Base-by-base conservation (phyloP, 169 alveolate species). In the Eimeria zaria region DNA sequence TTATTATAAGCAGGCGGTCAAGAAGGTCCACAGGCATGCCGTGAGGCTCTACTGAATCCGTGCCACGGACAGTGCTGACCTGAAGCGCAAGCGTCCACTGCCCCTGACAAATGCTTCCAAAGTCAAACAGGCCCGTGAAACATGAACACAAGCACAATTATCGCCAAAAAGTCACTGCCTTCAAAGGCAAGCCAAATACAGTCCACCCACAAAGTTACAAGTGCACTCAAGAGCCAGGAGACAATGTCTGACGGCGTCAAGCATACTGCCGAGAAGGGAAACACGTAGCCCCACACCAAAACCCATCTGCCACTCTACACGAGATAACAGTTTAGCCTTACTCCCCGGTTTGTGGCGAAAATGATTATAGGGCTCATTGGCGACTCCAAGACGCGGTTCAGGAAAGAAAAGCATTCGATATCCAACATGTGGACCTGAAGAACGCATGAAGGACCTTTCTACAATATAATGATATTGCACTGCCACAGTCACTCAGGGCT, bases 1-100 rank as follows among this genome's bases (percentile, higher is more conserved):
- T 99, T 83, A 99, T 99, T 90, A 99, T 99, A 80, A 99, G 98
- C 53, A 99, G 98, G 85, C 99, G 98, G 97, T 99, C 99, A 92
- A 99, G 97, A 53, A 99, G 97, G 98, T 99, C 99, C 55, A 99
- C 99, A 6, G 99, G 99, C 85, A 99, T 99, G 71, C 99, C 99
- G 96, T 99, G 99, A 3, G 99, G 99, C 67, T 99, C 99, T 48
- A 98, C 98, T 93, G 99, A 98, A 51, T 99, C 99, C 76, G 99
- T 99, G 24, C 99, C 99, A 18, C 97, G 90, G 67, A 97, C 97
- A 27, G 97, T 97, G 96, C 98, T 58, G 60, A 91, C 96, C 96
- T 91, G 87, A 46, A 48, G 41, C 80, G 41, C 60, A 80, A 1
- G 46, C 12, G 67, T 5, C 14, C 89, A 80, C 36, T 39, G 81